Conservation (phyloP, 139 green algal species). For the Chlorella ohadii region DNA sequence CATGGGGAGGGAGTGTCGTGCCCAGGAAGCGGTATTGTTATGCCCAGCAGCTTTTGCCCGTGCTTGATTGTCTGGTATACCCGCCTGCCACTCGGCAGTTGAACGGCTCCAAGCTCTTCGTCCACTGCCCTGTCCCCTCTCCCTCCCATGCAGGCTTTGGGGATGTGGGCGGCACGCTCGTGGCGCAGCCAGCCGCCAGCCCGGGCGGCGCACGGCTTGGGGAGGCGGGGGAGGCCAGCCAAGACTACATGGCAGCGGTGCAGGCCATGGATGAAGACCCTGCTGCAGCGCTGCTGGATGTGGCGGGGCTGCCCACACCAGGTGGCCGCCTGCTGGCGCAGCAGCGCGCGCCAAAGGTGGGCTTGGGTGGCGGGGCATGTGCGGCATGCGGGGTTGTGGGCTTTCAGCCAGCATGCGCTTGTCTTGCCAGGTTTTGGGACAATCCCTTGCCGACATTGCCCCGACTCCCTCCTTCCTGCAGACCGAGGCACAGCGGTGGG, state of each 20-base stretch:
- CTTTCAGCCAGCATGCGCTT: neutral
- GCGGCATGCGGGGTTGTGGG: neutral
- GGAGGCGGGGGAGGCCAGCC: neutral
- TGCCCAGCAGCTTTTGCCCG: no score
- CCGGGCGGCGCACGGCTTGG: neutral
- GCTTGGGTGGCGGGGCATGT: no score
- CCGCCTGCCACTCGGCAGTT: no score
- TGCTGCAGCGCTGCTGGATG: conserved; percentile 1
- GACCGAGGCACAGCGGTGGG: conserved; percentile 35
- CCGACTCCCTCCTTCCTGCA: neutral
- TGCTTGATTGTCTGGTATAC: no score
- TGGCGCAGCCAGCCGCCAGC: neutral
- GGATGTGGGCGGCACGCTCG: neutral
- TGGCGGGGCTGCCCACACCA: neutral
- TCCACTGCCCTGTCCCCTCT: neutral
- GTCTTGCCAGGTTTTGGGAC: neutral
- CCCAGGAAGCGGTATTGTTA: neutral
- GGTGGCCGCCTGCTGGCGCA: conserved; percentile 3
- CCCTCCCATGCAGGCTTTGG: conserved; percentile 7
- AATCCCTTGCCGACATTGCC: neutral
- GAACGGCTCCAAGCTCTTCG: no score
- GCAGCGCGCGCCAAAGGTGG: conserved; percentile 10
- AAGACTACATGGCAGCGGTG: conserved; percentile 56
- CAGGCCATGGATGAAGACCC: conserved; percentile 12
- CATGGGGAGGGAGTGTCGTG: neutral